Percentiles rank a stretch among this genome's conserved stretches.
Conservation (phyloP, 1,284 basidiomycete genomes). For the Boletus subluridellus region DNA sequence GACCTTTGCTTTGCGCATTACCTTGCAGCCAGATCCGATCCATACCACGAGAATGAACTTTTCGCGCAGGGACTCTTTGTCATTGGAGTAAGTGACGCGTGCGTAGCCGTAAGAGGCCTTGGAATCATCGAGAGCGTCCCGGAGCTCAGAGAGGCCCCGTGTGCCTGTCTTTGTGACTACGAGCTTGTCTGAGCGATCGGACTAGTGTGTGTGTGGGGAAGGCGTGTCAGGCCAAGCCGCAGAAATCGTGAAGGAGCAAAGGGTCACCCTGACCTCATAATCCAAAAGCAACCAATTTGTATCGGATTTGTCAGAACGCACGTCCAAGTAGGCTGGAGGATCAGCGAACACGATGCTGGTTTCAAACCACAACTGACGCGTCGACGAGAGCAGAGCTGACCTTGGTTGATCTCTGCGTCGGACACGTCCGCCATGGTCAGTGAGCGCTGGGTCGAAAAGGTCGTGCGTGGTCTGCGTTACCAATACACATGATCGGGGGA, state of each 20-base stretch:
- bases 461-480: no score
- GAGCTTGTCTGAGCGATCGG: constrained; percentile 82
- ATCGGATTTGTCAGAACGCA: constrained; percentile 77
- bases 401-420: constrained; percentile 73
- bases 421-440: constrained; percentile 78
- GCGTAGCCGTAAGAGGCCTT: constrained; percentile 82
- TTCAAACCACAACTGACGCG: constrained; percentile 16
- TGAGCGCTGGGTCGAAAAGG: neutral
- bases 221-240: constrained; percentile 12
- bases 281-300: constrained; percentile 85
- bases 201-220: constrained; percentile 38
- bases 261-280: constrained; percentile 61
- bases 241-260: neutral
- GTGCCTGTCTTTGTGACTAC: constrained; percentile 72
- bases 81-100: constrained; percentile 81
- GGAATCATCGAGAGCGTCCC: constrained; percentile 66
- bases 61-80: constrained; percentile 81
- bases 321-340: constrained; percentile 76
- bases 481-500: constrained; percentile 15
- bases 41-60: constrained; percentile 89
- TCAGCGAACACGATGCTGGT: constrained; percentile 6
- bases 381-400: constrained; percentile 41
- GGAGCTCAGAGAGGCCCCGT: constrained; percentile 74
- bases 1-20: constrained; percentile 90
- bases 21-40: constrained; percentile 82